Evolutionary conservation across 306 rosid species (phyloP), one percentile per base, ranked within the genome.

Genomic region (Canavalia gladiata): DNA sequence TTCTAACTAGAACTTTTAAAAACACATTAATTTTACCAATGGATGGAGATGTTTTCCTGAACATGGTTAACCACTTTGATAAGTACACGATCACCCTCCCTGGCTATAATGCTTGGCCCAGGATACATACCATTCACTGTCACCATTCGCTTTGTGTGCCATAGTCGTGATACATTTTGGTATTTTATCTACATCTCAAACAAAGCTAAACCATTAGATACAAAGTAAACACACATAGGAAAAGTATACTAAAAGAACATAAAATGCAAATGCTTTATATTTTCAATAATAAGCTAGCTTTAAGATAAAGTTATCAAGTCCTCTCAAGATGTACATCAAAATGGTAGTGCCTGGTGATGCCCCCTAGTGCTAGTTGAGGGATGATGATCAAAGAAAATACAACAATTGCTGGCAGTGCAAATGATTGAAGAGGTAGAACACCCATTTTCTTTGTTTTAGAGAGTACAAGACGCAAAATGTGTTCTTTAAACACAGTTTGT

Each of bases 41-140:
- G 95, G 75, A 91, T 75, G 13, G 93, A 78, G 64, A 91, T 81
- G 65, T 91, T 91, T 85, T 77, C 72, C 31, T 52, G 82, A 34
- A 87, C 89, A 83, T 89, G 81, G 80, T 89, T 91, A 33, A 83
- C 87, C 33, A 91, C 95, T 86, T 83, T 76, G 52, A 91, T 89
- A 12, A 89, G 62, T 11, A 89, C 80, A 1, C 45, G 86, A 49
- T 89, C 93, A 18, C 89, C 93, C 71, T 91, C 95, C 59, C 93
- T 79, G 8, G 89, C 91, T 8, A 87, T 87, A 69, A 91, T 87
- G 12, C 84, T 80, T 28, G 95, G 93, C 30, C 95, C 93, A 0
- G 93, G 93, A 86, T 86, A 89, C 34, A 86, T 75, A n/a, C 95
- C 91, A 60, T 91, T 91, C 30, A 87, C 91, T 2, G 95, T 89